Evolutionary conservation across 1,284 basidiomycete genomes (phyloP), one percentile per base, ranked within the genome.

Genomic region (Takashimella tepidaria): DNA sequence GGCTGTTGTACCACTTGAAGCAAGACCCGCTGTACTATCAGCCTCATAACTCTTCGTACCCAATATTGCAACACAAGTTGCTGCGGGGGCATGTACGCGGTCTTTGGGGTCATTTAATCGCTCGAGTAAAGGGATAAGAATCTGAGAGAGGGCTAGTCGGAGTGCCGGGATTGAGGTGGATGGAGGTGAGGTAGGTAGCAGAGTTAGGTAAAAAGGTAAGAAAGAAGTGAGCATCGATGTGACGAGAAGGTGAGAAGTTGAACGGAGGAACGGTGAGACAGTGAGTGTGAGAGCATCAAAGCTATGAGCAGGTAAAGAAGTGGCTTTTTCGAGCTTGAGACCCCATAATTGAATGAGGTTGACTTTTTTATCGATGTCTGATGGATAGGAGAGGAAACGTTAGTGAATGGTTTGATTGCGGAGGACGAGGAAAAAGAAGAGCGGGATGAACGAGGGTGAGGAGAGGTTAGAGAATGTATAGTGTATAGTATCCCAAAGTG

Each of bases 31-130:
- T 3, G 22, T 24, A 4, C 3, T 10, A 5, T 72, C 70, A 3
- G 59, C 61, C 13, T 58, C 59, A 45, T 67, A 69, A 26, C 56
- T 57, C 50, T 57, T 60, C 23, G 50, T 43, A 0, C 72, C 73
- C 2, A 75, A 58, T 1, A 63, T 10, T 1, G 59, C 54, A 5
- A 74, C 49, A n/a, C 53, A 59, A 6, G 55, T 55, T 19, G 60
- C 50, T 2, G 74, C 68, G 0, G 73, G 60, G 2, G 55, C 49
- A 41, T 67, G 61, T 0, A 71, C 52, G 25, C 67, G 60, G 13
- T 76, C 74, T 56, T 75, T 76, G 2, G 69, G 62, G 44, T 76
- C 74, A 37, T 70, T 70, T 25, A 75, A 53, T 47, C 66, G 67
- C 23, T 76, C 74, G 19, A 74, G 24, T 1, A 74, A 55, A 0